Percentiles rank a stretch among this genome's conserved stretches.
Evolutionary conservation across 108 stramenopile species (phyloP).

Genomic region (Pseudonitzschia delicatissima): DNA sequence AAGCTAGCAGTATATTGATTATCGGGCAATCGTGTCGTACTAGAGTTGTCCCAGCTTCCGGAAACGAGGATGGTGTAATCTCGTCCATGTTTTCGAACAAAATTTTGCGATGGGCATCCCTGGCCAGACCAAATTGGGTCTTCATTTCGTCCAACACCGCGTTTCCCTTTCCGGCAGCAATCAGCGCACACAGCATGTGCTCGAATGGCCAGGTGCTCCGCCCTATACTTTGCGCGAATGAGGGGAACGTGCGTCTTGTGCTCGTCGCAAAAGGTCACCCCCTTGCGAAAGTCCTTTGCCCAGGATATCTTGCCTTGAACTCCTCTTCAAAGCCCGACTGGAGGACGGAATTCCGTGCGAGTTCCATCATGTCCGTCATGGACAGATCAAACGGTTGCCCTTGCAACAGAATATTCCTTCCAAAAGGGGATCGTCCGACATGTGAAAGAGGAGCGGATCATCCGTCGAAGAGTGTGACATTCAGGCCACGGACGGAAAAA

Average conservation of each 20-base stretch:
- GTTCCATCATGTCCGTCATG: constrained; percentile 97
- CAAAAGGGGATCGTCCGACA: constrained; percentile 96
- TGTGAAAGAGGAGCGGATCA: constrained; percentile 97
- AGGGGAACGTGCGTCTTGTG: constrained; percentile 86
- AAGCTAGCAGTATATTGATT: no score
- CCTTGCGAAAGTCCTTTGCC: constrained; percentile 78
- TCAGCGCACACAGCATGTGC: constrained; percentile 74
- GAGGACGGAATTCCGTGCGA: constrained; percentile 93
- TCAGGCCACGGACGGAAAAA: constrained; percentile 81
- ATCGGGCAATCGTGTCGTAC: background rate
- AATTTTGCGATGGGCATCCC: constrained; percentile 82
- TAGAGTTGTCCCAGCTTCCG: constrained; percentile 77
- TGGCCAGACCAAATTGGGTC: constrained; percentile 74
- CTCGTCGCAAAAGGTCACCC: constrained; percentile 84
- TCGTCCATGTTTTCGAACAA: constrained; percentile 76
- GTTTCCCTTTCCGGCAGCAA: constrained; percentile 81
- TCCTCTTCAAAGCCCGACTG: constrained; percentile 95
- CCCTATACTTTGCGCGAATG: constrained; percentile 86
- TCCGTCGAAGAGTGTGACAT: constrained; percentile 98
- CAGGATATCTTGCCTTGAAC: constrained; percentile 94
- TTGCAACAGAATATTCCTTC: constrained; percentile 98
- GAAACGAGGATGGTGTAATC: constrained; percentile 52
- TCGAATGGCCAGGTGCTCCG: constrained; percentile 88
- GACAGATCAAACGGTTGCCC: constrained; percentile 95
- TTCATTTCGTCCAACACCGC: constrained; percentile 83